Percentiles rank a stretch among this genome's conserved stretches.
phyloP scores from a whole-genome alignment of 2,329 filamentous ascomycete genomes.

The Botrytis fabae region DNA sequence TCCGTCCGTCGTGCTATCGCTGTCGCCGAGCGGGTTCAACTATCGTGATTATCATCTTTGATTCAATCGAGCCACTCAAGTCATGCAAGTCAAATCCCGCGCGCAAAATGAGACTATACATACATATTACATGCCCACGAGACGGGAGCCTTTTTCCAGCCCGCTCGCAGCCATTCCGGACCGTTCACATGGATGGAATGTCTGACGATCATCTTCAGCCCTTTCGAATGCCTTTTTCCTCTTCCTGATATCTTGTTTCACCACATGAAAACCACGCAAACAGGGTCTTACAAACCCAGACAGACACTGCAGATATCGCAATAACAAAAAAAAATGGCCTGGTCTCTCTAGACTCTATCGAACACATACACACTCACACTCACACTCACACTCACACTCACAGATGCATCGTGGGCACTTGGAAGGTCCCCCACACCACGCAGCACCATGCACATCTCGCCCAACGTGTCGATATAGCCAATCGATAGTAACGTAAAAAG shows the following conservation, averaged over 20 bases:
- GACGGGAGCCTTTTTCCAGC: background rate
- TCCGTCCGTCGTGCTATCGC: background rate
- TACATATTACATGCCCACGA: background rate
- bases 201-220: background rate
- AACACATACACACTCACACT: background rate
- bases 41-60: background rate
- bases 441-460: background rate
- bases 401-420: background rate
- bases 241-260: background rate
- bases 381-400: background rate
- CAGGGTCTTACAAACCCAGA: conserved; percentile 14
- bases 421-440: conserved; percentile 2
- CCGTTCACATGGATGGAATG: background rate
- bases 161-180: background rate
- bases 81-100: background rate
- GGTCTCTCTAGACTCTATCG: background rate
- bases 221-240: background rate
- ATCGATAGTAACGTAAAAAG: conserved; percentile 16
- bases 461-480: conserved; percentile 7
- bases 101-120: background rate
- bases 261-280: conserved; percentile 1
- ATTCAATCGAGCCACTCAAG: background rate
- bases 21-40: background rate
- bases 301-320: background rate
- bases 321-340: background rate